Conservation (phyloP, 352 stramenopile genomes). For the Phytophthora macrochlamydospora region DNA sequence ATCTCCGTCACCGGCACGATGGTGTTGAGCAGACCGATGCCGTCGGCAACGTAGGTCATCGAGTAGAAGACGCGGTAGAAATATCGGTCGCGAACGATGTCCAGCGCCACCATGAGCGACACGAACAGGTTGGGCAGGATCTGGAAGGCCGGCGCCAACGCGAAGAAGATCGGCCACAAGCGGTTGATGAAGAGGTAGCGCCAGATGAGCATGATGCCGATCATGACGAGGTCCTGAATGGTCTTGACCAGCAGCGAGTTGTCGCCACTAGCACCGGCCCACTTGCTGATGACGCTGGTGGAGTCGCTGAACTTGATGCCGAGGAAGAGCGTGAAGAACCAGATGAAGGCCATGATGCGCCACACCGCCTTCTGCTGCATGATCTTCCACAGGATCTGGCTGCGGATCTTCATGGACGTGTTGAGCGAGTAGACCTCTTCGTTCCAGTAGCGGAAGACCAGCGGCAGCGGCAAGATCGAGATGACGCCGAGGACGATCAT, state of each 20-base stretch:
- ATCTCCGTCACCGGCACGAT: slow-evolving; percentile 73
- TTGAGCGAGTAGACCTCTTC: slow-evolving; percentile 71
- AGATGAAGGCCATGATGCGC: slow-evolving; percentile 69
- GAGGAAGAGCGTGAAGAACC: slow-evolving; percentile 64
- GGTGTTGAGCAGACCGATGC: slow-evolving; percentile 55
- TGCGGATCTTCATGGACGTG: slow-evolving; percentile 63
- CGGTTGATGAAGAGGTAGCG: slow-evolving; percentile 65
- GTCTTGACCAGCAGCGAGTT: slow-evolving; percentile 51
- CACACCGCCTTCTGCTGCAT: slow-evolving; percentile 81
- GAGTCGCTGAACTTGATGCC: slow-evolving; percentile 62
- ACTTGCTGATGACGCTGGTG: slow-evolving; percentile 40
- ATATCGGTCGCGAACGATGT: slow-evolving; percentile 56
- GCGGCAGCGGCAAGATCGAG: slow-evolving; percentile 51
- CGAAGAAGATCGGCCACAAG: slow-evolving; percentile 63
- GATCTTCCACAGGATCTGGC: slow-evolving; percentile 75
- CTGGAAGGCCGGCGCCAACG: slow-evolving; percentile 48
- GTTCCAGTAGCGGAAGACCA: slow-evolving; percentile 64
- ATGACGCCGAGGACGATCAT: slow-evolving; percentile 62
- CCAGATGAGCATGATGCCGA: slow-evolving; percentile 57
- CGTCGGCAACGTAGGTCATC: slow-evolving; percentile 54
- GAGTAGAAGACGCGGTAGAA: slow-evolving; percentile 62
- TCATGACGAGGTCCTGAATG: slow-evolving; percentile 62
- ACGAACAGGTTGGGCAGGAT: slow-evolving; percentile 58
- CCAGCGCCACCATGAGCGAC: slow-evolving; percentile 43
- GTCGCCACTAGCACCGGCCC: slow-evolving; percentile 45